Conservation (phyloP, 129 eudicot species). For the Erigeron canadensis region DNA sequence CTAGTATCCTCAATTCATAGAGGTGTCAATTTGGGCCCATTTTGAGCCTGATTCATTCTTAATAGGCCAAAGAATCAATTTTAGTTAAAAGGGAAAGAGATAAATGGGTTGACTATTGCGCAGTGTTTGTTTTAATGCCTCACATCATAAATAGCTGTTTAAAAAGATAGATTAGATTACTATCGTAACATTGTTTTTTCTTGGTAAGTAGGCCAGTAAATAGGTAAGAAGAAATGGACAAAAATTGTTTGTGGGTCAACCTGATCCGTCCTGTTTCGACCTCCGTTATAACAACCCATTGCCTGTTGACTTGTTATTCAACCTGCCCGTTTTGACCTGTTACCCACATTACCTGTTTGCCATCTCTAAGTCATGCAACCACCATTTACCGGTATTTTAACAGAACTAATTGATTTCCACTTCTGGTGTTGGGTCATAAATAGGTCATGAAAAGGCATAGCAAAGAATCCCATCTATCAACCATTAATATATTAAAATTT, state of each 20-base stretch:
- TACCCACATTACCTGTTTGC: background rate
- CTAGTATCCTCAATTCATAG: background rate
- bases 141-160: background rate
- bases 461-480: background rate
- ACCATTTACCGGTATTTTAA: background rate
- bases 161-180: background rate
- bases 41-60: background rate
- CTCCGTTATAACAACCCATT: background rate
- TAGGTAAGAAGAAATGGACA: background rate
- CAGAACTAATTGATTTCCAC: background rate
- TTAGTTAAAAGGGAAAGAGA: background rate
- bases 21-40: background rate
- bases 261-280: background rate
- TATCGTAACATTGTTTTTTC: background rate
- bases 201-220: no score
- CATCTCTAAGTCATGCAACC: background rate
- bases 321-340: background rate
- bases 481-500: background rate
- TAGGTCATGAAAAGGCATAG: background rate
- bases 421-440: background rate
- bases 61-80: background rate
- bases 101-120: background rate
- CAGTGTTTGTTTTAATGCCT: background rate
- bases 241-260: background rate
- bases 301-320: background rate